Evolutionary conservation across 2,329 filamentous ascomycete species (phyloP).

Genomic region (Stachybotrys chartarum): DNA sequence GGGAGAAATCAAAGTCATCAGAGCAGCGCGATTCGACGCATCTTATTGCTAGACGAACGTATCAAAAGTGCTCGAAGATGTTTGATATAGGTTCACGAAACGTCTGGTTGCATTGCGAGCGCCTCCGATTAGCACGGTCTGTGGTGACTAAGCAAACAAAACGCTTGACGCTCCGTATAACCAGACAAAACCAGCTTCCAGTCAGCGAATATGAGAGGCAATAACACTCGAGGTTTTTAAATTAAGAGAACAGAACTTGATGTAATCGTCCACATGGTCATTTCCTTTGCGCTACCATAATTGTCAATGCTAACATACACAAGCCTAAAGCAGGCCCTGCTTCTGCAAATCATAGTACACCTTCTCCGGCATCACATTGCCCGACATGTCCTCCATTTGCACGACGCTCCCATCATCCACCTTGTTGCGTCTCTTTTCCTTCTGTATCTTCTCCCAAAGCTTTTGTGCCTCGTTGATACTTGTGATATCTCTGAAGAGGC

Average conservation of each 20-base stretch:
- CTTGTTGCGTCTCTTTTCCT: slow-evolving; percentile 72
- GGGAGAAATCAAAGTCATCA: neutral
- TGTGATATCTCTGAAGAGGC: slow-evolving; percentile 89
- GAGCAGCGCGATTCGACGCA: neutral
- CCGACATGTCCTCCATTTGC: slow-evolving; percentile 96
- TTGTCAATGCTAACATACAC: neutral
- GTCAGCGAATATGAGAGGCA: too few species aligned
- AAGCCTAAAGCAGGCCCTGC: slow-evolving; percentile 67
- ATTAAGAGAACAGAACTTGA: neutral
- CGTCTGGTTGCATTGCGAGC: too few species aligned
- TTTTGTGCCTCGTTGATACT: slow-evolving; percentile 81
- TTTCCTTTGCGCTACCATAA: neutral
- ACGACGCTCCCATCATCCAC: slow-evolving; percentile 76
- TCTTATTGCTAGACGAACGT: neutral
- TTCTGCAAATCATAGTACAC: slow-evolving; percentile 94
- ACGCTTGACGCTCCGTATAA: too few species aligned
- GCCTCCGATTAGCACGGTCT: too few species aligned
- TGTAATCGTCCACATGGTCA: slow-evolving; percentile 1
- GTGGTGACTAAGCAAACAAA: too few species aligned
- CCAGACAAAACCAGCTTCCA: too few species aligned
- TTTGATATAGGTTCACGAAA: too few species aligned
- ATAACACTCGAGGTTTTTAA: too few species aligned
- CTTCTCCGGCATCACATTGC: slow-evolving; percentile 98
- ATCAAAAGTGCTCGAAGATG: too few species aligned
- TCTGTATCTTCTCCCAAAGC: slow-evolving; percentile 89